Conservation (phyloP, 2,329 filamentous ascomycete species). For the Beauveria pseudobassiana region DNA sequence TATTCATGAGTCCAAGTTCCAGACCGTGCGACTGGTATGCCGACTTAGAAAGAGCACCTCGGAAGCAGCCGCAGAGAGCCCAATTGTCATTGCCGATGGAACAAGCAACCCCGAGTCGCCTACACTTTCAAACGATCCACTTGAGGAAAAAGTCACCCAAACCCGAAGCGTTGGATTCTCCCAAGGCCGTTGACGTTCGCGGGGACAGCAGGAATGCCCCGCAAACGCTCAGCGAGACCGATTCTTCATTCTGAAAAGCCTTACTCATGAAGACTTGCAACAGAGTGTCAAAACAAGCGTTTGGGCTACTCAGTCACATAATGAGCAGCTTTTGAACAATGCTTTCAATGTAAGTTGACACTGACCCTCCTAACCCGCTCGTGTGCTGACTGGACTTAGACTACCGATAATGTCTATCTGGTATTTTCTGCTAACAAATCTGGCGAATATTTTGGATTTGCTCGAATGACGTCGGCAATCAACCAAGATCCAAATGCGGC, state of each 20-base stretch:
- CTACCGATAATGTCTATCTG: constrained; percentile 76
- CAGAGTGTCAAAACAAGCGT: constrained; percentile 79
- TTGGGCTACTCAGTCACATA: constrained; percentile 93
- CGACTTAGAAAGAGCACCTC: constrained; percentile 52
- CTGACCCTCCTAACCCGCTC: background rate
- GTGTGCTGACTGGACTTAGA: constrained; percentile 35
- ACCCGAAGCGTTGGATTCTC: background rate
- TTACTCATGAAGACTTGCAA: constrained; percentile 86
- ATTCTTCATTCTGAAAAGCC: constrained; percentile 88
- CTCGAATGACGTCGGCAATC: constrained; percentile 80
- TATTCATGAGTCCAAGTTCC: constrained; percentile 86
- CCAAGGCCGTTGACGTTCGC: background rate
- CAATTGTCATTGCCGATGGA: background rate
- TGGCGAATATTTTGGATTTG: constrained; percentile 93
- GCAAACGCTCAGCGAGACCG: constrained; percentile 48
- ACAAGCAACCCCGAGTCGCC: constrained; percentile 7
- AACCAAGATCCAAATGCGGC: constrained; percentile 65
- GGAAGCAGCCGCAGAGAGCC: background rate
- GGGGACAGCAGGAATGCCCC: background rate
- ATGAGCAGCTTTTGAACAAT: constrained; percentile 74
- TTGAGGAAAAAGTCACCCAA: background rate
- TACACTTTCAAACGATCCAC: background rate
- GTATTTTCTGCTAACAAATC: constrained; percentile 97
- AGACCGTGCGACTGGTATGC: constrained; percentile 79
- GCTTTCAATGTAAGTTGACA: constrained; percentile 61